Evolutionary conservation across 257 asterid genomes (phyloP).

Genomic region (Solanum boliviense): DNA sequence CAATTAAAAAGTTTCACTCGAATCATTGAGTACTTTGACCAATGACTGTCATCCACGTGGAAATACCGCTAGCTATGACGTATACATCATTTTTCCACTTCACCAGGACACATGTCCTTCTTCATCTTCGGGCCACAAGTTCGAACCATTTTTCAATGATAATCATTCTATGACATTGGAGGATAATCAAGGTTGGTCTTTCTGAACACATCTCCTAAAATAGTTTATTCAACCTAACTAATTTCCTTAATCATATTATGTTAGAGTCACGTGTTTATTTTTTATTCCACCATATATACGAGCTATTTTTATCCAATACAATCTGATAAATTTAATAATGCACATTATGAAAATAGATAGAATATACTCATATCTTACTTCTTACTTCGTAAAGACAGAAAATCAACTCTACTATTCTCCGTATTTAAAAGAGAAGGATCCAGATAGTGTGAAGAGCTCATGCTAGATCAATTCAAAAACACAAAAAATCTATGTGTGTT

Average conservation of each 20-base stretch:
- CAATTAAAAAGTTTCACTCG: background rate
- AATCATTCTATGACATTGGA: background rate
- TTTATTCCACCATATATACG: no score
- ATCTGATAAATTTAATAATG: no score
- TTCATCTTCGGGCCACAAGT: no score
- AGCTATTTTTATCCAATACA: no score
- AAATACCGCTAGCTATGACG: background rate
- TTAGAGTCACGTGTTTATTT: background rate
- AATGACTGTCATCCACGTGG: background rate
- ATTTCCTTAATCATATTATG: no score
- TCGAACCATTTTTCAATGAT: rapidly evolving
- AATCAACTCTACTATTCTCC: background rate
- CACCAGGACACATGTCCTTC: background rate
- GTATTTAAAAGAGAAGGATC: background rate
- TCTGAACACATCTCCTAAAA: background rate
- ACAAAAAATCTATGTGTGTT: background rate
- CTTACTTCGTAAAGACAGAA: background rate
- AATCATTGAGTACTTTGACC: background rate
- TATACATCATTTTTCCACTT: background rate
- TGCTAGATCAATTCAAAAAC: background rate
- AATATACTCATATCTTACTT: no score
- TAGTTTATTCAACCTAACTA: no score
- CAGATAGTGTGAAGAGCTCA: background rate
- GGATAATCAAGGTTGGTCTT: no score
- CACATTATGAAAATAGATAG: no score